Evolutionary conservation across 805 yeast genomes (phyloP).

Genomic region (Metahyphopichia silvanorum): DNA sequence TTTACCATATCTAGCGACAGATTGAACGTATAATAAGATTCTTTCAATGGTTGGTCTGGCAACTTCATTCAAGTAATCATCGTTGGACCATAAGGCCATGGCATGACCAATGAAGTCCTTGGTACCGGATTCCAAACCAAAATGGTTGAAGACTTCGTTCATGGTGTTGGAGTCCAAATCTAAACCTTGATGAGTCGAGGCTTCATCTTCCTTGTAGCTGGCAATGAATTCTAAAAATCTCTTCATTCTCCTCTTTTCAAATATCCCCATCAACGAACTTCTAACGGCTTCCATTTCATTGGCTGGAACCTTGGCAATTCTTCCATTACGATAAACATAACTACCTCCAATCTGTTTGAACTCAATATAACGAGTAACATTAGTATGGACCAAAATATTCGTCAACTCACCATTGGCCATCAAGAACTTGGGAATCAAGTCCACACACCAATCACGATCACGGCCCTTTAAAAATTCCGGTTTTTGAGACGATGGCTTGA

Average conservation of each 20-base stretch:
- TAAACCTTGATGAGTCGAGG: slow-evolving; percentile 79
- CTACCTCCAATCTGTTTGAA: slow-evolving; percentile 97
- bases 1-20: slow-evolving; percentile 93
- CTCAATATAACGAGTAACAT: slow-evolving; percentile 92
- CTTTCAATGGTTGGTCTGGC: slow-evolving; percentile 91
- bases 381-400: slow-evolving; percentile 90
- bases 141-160: slow-evolving; percentile 86
- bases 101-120: slow-evolving; percentile 97
- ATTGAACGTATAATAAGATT: slow-evolving; percentile 77
- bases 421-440: slow-evolving; percentile 90
- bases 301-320: slow-evolving; percentile 92
- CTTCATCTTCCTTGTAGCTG: slow-evolving; percentile 72
- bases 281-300: slow-evolving; percentile 87
- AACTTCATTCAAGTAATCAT: slow-evolving; percentile 81
- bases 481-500: slow-evolving; percentile 71
- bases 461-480: slow-evolving; percentile 76
- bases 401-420: slow-evolving; percentile 98
- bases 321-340: slow-evolving; percentile 85
- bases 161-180: slow-evolving; percentile 85
- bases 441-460: slow-evolving; percentile 97
- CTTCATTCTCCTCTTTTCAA: slow-evolving; percentile 94
- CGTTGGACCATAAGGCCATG: slow-evolving; percentile 96
- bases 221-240: slow-evolving; percentile 86
- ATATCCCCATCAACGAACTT: slow-evolving; percentile 91
- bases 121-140: slow-evolving; percentile 88